A percentile compares a stretch with the other conserved stretches of the same genome.
Conservation (phyloP, 2,329 filamentous ascomycete species). For the Hymenoscyphus linearis region DNA sequence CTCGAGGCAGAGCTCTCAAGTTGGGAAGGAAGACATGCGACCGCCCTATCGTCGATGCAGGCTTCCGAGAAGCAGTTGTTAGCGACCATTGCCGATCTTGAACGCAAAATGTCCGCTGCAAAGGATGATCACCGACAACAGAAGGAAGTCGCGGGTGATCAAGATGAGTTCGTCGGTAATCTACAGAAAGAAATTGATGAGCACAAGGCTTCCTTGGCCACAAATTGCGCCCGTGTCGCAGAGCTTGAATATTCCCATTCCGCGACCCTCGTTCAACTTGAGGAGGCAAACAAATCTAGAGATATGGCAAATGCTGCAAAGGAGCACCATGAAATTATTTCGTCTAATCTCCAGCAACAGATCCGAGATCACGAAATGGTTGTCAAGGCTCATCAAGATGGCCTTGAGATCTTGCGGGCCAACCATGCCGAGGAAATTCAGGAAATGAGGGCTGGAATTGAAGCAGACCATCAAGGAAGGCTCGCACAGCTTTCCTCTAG, state of each 20-base stretch:
- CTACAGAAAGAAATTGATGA: slow-evolving; percentile 74
- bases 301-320: slow-evolving; percentile 41
- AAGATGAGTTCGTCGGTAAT: slow-evolving; percentile 53
- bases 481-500: slow-evolving; percentile 54
- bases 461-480: slow-evolving; percentile 52
- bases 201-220: slow-evolving; percentile 69
- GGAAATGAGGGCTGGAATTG: slow-evolving; percentile 42
- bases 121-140: slow-evolving; percentile 42
- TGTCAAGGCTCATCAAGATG: slow-evolving; percentile 49
- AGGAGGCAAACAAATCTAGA: slow-evolving; percentile 57
- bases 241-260: slow-evolving; percentile 70
- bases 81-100: slow-evolving; percentile 67
- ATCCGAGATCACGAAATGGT: slow-evolving; percentile 55
- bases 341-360: slow-evolving; percentile 51
- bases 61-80: slow-evolving; percentile 68
- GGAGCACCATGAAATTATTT: slow-evolving; percentile 38
- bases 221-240: slow-evolving; percentile 63
- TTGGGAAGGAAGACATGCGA: slow-evolving; percentile 74
- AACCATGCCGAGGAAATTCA: slow-evolving; percentile 48
- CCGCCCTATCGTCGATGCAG: slow-evolving; percentile 64
- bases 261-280: slow-evolving; percentile 60
- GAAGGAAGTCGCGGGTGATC: slow-evolving; percentile 46
- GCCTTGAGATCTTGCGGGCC: slow-evolving; percentile 43
- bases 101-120: slow-evolving; percentile 46
- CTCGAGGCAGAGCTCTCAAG: slow-evolving; percentile 66